Percentiles rank a stretch among this genome's conserved stretches.
Conservation (phyloP, 1,139 yeast genomes). For the Suhomyces choctaworum region DNA sequence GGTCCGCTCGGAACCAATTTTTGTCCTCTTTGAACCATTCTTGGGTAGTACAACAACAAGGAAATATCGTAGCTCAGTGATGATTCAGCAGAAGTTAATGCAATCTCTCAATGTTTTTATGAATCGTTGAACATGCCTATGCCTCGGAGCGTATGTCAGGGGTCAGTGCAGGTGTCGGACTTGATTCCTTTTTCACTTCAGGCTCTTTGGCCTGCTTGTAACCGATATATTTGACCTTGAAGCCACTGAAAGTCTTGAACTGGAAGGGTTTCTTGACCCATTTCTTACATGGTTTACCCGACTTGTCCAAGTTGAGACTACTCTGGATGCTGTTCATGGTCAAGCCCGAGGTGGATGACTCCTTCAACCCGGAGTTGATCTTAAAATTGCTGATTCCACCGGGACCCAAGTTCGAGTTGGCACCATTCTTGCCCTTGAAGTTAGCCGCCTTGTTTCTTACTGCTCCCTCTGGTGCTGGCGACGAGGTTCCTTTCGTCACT, state of each 20-base stretch:
- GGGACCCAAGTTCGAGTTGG: conserved; percentile 5
- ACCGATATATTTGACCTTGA: conserved; percentile 42
- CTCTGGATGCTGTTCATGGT: conserved; percentile 40
- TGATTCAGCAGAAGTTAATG: too few relatives aligned
- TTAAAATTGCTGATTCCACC: conserved; percentile 24
- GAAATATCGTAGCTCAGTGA: too few relatives aligned
- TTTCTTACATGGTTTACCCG: conserved; percentile 50
- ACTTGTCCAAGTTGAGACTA: conserved; percentile 43
- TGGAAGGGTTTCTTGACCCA: conserved; percentile 51
- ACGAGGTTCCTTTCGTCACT: conserved; percentile 14
- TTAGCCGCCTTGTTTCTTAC: conserved; percentile 9
- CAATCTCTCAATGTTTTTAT: too few relatives aligned
- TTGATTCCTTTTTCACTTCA: conserved; percentile 6
- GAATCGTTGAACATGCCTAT: conserved; percentile 1
- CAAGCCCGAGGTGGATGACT: conserved; percentile 44
- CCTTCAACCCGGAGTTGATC: conserved; percentile 45
- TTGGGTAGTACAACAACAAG: too few relatives aligned
- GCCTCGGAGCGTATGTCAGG: conserved; percentile 13
- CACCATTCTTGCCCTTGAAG: conserved; percentile 9
- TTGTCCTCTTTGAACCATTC: too few relatives aligned
- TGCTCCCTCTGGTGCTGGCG: conserved; percentile 25
- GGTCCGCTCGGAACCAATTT: too few relatives aligned
- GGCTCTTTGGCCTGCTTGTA: conserved; percentile 29
- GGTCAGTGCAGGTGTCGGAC: conserved; percentile 5
- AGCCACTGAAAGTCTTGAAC: conserved; percentile 62